A percentile compares a stretch with the other conserved stretches of the same genome.
Conservation (phyloP, 2,329 filamentous ascomycete species). For the Zasmidium cellare region DNA sequence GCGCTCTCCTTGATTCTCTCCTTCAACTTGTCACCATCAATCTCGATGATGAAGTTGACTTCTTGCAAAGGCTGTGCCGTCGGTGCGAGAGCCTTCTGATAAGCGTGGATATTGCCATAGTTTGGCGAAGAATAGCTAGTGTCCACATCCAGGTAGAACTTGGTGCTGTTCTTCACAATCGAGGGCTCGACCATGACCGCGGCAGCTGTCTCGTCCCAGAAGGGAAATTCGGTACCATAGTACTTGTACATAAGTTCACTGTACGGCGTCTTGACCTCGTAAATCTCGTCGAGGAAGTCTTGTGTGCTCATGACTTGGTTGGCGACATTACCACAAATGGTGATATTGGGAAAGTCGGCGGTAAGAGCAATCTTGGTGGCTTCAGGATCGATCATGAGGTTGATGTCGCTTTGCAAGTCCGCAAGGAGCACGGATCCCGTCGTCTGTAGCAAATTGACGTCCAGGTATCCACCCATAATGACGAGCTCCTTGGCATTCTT, state of each 20-base stretch:
- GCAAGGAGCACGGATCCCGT: constrained; percentile 29
- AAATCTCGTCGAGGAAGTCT: constrained; percentile 41
- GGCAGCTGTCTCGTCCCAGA: constrained; percentile 51
- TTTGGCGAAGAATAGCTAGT: constrained; percentile 41
- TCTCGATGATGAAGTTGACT: constrained; percentile 43
- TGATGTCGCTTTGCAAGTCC: constrained; percentile 42
- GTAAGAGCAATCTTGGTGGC: constrained; percentile 51
- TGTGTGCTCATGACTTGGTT: constrained; percentile 47
- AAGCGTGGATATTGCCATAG: constrained; percentile 48
- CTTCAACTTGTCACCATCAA: constrained; percentile 40
- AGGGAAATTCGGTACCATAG: constrained; percentile 43
- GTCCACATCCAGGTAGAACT: constrained; percentile 47
- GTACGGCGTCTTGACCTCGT: constrained; percentile 41
- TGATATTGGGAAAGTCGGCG: constrained; percentile 48
- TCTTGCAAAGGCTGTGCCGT: constrained; percentile 33
- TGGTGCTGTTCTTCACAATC: constrained; percentile 40
- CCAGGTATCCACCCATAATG: constrained; percentile 54
- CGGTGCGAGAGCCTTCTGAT: constrained; percentile 42
- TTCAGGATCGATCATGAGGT: constrained; percentile 54
- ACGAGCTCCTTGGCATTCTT: constrained; percentile 48
- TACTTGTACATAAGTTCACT: constrained; percentile 40
- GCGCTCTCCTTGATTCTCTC: constrained; percentile 40
- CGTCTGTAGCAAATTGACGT: constrained; percentile 37
- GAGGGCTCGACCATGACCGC: constrained; percentile 42
- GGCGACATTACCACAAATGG: constrained; percentile 49